Base-by-base conservation (phyloP, 169 alveolate species). In the Plasmodium fragile region DNA sequence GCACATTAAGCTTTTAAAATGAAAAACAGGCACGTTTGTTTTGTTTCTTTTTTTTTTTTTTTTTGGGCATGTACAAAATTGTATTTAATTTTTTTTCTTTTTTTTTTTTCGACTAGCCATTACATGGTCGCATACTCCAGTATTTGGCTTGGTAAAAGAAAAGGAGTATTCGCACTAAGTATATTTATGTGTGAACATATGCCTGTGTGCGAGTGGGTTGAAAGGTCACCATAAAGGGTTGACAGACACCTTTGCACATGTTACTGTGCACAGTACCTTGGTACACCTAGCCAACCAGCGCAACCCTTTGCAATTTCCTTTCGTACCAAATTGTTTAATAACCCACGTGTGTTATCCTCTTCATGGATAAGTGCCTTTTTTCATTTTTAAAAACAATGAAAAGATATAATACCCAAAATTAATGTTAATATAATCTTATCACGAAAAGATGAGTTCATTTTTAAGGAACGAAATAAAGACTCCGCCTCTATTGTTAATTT, bases 1-100 rank as follows among this genome's bases (percentile, higher is more conserved):
- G 82, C 32, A 8, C 81, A 59, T 30, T 79, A 89, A 85, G 65
- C 53, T 85, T 49, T 85, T 85, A 77, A 85, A 73, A 32, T 53
- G n/a, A 69, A 53, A 53, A 43, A 49, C 65, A 10, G 53, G 30
- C 75, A 18, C 13, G 3, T 65, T 65, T 65, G 75, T 22, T 65
- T 65, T 25, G 75, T 65, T 25, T 49, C n/a, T 8, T 43, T 43
- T 13, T 13, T 49, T 43, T 43, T 43, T 49, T 41, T 41, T 41
- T 55, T 55, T n/a, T n/a, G n/a, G 36, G 36, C 75, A 28, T 16
- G 36, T 28, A 65, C 34, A 65, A 25, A 22, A 65, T 18, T 65
- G 30, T 65, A 65, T 65, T 59, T 59, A 22, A 59, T 65, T 65
- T 25, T 65, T 25, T 65, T 28, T 65, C 5, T 39, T 39, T 39